These are phyloP conservation scores for Diutina sp. DNA, from an alignment of 1,139 yeast species.

Conservation along the genomic window DNA sequence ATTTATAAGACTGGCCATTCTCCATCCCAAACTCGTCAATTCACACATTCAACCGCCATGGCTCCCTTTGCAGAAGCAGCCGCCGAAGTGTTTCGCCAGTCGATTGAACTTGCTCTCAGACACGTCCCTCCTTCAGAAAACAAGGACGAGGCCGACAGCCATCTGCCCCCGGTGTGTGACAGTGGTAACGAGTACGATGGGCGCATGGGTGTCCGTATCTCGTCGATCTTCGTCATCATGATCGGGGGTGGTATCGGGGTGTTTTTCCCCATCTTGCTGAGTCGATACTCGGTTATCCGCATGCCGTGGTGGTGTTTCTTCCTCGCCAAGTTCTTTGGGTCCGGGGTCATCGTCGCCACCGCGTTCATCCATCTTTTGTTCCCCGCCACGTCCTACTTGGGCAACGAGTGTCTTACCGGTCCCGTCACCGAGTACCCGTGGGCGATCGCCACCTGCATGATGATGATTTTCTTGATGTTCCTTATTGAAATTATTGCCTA, in stretches of 20 bases:
- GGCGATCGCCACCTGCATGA: conserved; percentile 53
- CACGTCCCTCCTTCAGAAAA: background rate
- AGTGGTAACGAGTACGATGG: background rate
- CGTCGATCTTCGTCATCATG: conserved; percentile 58
- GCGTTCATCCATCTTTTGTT: conserved; percentile 75
- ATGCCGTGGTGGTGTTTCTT: conserved; percentile 54
- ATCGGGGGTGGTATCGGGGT: conserved; percentile 45
- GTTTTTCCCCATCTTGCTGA: conserved; percentile 46
- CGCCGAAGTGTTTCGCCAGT: too few species aligned
- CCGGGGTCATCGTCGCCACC: conserved; percentile 87
- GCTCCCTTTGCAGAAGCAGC: background rate
- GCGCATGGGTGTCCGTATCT: conserved; percentile 52
- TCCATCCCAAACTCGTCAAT: background rate
- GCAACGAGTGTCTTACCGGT: conserved; percentile 41
- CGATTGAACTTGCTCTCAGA: background rate
- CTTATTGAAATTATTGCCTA: conserved; percentile 45
- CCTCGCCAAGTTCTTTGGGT: conserved; percentile 73
- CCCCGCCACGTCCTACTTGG: conserved; percentile 55
- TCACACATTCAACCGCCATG: background rate
- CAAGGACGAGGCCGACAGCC: background rate
- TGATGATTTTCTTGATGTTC: conserved; percentile 38
- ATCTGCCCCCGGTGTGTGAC: background rate
- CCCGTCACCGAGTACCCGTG: conserved; percentile 45
- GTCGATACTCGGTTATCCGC: conserved; percentile 37
- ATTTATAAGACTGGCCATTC: background rate